phyloP scores from a whole-genome alignment of 2,329 filamentous ascomycete species.

The Colletotrichum abscissum region DNA sequence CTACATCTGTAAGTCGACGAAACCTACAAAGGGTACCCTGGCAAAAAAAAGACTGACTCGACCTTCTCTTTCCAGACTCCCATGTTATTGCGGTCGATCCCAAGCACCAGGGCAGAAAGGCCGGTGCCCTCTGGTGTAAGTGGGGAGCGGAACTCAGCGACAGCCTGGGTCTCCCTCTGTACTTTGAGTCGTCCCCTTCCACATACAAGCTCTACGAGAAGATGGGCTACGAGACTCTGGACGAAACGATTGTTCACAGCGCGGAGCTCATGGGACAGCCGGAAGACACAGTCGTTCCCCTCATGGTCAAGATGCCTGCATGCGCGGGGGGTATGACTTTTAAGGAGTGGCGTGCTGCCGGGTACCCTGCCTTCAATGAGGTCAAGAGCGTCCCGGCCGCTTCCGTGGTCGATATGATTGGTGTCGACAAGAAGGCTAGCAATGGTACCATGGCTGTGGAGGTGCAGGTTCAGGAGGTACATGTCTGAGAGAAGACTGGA shows the following conservation, averaged over 20 bases:
- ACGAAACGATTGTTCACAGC: slow-evolving; percentile 52
- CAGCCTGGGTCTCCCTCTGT: slow-evolving; percentile 52
- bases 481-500: not conserved
- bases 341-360: slow-evolving; percentile 45
- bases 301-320: slow-evolving; percentile 55
- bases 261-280: slow-evolving; percentile 47
- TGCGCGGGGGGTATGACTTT: slow-evolving; percentile 46
- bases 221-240: slow-evolving; percentile 55
- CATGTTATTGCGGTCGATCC: slow-evolving; percentile 59
- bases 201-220: slow-evolving; percentile 57
- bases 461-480: slow-evolving; percentile 29
- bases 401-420: not conserved
- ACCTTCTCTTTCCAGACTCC: slow-evolving; percentile 41
- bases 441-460: slow-evolving; percentile 1
- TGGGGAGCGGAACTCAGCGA: slow-evolving; percentile 52
- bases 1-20: slow-evolving; percentile 53
- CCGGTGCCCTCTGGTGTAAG: slow-evolving; percentile 53
- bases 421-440: slow-evolving; percentile 5
- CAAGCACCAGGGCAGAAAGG: slow-evolving; percentile 53
- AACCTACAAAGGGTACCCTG: not conserved
- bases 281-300: slow-evolving; percentile 50
- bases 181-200: slow-evolving; percentile 58
- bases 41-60: not conserved
- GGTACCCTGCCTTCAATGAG: slow-evolving; percentile 31
- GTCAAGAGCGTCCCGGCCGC: slow-evolving; percentile 15